Percentiles rank a stretch among this genome's conserved stretches.
phyloP scores from a whole-genome alignment of 179 eudicot species.

The Actinidia polygama region DNA sequence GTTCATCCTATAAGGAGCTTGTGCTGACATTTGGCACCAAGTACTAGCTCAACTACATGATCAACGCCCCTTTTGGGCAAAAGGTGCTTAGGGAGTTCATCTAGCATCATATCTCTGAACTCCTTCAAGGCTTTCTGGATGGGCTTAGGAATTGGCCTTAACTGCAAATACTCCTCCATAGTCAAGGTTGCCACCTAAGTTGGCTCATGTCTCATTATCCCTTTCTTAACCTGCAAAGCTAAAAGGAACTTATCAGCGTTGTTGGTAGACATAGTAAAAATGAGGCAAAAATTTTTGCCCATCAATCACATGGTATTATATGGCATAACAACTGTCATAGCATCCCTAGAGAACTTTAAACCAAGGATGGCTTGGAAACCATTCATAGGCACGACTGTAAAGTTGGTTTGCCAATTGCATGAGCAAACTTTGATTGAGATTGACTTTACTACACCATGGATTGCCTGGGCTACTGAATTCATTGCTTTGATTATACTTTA shows the following conservation, averaged over 20 bases:
- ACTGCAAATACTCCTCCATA: not conserved
- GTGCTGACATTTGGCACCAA: not conserved
- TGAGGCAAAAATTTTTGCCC: not conserved
- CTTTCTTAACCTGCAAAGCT: not conserved
- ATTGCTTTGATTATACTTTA: not conserved
- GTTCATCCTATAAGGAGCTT: not conserved
- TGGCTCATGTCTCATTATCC: not conserved
- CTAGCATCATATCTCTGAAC: not conserved
- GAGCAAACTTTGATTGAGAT: not conserved
- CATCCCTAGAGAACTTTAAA: not conserved
- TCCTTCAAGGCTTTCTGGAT: not conserved
- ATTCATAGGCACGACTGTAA: not conserved
- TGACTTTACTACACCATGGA: not conserved
- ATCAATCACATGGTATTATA: not conserved
- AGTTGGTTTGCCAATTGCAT: not conserved
- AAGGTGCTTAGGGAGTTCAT: not conserved
- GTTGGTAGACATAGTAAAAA: not conserved
- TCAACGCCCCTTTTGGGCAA: not conserved
- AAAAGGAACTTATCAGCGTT: not conserved
- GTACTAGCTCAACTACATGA: not conserved
- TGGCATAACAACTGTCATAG: not conserved
- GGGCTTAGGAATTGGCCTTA: not conserved
- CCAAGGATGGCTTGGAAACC: slow-evolving; percentile 15
- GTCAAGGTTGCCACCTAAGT: not conserved
- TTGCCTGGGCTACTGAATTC: not conserved